Base-by-base conservation (phyloP, 768 basidiomycete genomes). In the Paxillus ammoniavirescens region DNA sequence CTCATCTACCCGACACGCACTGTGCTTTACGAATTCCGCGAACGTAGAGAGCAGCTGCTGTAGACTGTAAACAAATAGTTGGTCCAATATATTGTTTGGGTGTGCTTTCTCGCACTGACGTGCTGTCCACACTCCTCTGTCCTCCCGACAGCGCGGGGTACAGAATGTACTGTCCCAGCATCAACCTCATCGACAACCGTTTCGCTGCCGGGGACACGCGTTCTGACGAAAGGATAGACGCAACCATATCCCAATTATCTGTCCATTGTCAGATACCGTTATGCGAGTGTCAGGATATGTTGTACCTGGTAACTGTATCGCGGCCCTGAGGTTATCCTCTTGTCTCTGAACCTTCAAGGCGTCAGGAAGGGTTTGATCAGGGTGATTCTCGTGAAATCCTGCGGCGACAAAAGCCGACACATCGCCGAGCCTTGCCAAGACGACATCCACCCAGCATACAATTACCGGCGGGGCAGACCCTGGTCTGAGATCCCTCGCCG, bases 221-320 rank as follows among this genome's bases (percentile, higher is more conserved):
- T 15, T 73, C 68, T 2, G 83, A 85, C 10, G 73, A 68, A 14
- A 87, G 67, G 8, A 78, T 64, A 13, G 61, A 63, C 8, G 75
- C 62, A 26, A 87, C 61, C 41, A 68, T 72, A n/a, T 68, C 52
- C 85, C 82, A 91, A 7, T 65, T 73, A 43, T 81, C 88, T 87
- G 31, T 31, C 2, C 52, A 31, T 38, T 17, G 44, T 68, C 36
- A 69, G 59, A 47, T 36, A 9, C 48, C 18, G 14, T 42, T 36
- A 30, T 23, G 9, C 33, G 8, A 13, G 5, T 14, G 37, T 31
- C 8, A 31, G 31, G 28, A 47, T 8, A 10, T 13, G 41, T 51
- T 61, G 55, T 67, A 84, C 88, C 77, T 54, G 89, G 89, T n/a
- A 91, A 70, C 58, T 90, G 87, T 21, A 78, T 70, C 5, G 85